phyloP scores from a whole-genome alignment of 176 grass and related monocot species.

The Neostapfia colusana region DNA sequence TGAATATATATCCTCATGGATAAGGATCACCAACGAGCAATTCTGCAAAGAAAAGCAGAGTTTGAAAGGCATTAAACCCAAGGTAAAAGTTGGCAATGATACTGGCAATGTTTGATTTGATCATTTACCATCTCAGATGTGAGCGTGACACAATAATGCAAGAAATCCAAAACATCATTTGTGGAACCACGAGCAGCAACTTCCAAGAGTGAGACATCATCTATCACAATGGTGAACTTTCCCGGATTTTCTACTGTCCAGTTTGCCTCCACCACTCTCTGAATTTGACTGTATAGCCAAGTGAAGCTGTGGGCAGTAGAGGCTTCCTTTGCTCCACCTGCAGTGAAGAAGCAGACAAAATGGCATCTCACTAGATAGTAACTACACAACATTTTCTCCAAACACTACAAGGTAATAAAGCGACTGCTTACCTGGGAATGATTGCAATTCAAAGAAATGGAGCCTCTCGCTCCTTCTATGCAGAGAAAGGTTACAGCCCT shows the following conservation, averaged over 20 bases:
- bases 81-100: background rate
- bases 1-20: conserved; percentile 87
- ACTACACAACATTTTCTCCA: conserved; percentile 19
- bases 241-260: conserved; percentile 39
- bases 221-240: conserved; percentile 62
- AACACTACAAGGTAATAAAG: conserved; percentile 1
- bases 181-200: conserved; percentile 64
- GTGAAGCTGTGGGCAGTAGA: conserved; percentile 46
- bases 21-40: conserved; percentile 69
- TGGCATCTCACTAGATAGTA: background rate
- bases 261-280: conserved; percentile 47
- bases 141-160: conserved; percentile 68
- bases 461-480: conserved; percentile 70
- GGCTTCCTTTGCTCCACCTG: conserved; percentile 50
- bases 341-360: conserved; percentile 28
- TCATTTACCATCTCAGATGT: conserved; percentile 68
- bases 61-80: background rate
- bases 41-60: conserved; percentile 49
- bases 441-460: conserved; percentile 73
- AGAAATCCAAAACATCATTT: conserved; percentile 68
- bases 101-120: conserved; percentile 12
- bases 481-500: conserved; percentile 81
- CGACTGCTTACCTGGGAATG: conserved; percentile 57
- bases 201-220: conserved; percentile 84
- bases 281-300: conserved; percentile 60